Conservation (phyloP, 106 monocot genomes). For the Dioscorea zingiberensis region DNA sequence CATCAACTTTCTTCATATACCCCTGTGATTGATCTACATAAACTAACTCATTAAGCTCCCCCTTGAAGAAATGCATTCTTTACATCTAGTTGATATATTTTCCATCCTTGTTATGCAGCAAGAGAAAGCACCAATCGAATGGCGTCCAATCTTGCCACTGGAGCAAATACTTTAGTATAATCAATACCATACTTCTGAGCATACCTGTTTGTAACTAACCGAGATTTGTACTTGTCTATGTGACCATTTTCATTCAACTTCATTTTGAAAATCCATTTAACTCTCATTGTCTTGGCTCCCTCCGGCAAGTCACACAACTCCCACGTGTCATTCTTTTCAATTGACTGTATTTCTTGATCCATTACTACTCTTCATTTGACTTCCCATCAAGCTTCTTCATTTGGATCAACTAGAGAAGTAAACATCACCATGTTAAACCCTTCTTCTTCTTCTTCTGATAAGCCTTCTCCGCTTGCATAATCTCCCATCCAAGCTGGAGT, state of each 20-base stretch:
- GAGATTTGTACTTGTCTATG: neutral
- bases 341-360: too few relatives aligned
- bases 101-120: neutral
- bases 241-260: neutral
- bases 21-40: conserved; percentile 1
- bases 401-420: too few relatives aligned
- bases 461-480: too few relatives aligned
- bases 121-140: neutral
- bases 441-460: too few relatives aligned
- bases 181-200: conserved; percentile 1
- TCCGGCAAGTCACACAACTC: too few relatives aligned
- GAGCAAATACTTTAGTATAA: conserved; percentile 3
- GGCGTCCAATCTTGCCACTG: neutral
- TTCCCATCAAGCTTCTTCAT: too few relatives aligned
- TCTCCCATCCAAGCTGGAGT: too few relatives aligned
- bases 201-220: neutral
- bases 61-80: too few relatives aligned
- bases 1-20: neutral
- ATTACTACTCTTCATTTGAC: too few relatives aligned
- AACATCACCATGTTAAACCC: too few relatives aligned
- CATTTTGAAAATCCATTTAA: conserved; percentile 1
- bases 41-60: conserved; percentile 2
- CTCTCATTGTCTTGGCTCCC: too few relatives aligned
- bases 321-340: too few relatives aligned
- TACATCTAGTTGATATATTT: conserved; percentile 3